Conservation (phyloP, 2,329 filamentous ascomycete genomes). For the Diaporthe destruens region DNA sequence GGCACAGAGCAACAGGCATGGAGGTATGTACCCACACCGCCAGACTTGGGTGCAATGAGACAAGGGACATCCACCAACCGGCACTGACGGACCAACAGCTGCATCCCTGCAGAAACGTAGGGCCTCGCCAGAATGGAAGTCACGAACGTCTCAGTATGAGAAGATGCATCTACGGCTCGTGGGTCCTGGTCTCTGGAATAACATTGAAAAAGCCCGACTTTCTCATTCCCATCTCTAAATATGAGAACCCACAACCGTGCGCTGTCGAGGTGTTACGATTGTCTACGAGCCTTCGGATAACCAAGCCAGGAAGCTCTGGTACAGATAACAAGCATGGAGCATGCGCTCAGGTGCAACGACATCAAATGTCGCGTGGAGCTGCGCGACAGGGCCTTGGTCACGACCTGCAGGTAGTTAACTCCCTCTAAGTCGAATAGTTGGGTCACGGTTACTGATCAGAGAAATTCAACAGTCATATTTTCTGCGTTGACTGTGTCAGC, state of each 20-base stretch:
- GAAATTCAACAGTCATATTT: constrained; percentile 75
- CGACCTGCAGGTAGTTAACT: constrained; percentile 80
- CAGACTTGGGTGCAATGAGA: neutral
- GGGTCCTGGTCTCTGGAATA: neutral
- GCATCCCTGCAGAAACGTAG: constrained; percentile 7
- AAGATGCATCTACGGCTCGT: neutral
- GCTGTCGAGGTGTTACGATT: neutral
- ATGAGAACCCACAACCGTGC: neutral
- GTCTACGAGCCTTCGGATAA: neutral
- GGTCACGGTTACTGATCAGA: neutral
- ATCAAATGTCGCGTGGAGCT: constrained; percentile 80
- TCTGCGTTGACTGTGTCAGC: constrained; percentile 82
- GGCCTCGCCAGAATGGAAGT: neutral
- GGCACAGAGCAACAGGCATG: neutral
- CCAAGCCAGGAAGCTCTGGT: neutral
- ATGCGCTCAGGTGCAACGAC: constrained; percentile 81
- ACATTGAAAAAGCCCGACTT: neutral
- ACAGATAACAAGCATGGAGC: constrained; percentile 70
- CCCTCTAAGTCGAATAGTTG: constrained; percentile 37
- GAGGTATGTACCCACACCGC: constrained; percentile 5
- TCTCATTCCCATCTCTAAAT: neutral
- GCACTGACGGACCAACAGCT: neutral
- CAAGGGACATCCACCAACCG: neutral
- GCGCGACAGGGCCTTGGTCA: constrained; percentile 81
- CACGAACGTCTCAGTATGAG: neutral